Percentiles rank a stretch among this genome's conserved stretches.
phyloP scores from a whole-genome alignment of 805 yeast species.

The Pichia phayaonensis region DNA sequence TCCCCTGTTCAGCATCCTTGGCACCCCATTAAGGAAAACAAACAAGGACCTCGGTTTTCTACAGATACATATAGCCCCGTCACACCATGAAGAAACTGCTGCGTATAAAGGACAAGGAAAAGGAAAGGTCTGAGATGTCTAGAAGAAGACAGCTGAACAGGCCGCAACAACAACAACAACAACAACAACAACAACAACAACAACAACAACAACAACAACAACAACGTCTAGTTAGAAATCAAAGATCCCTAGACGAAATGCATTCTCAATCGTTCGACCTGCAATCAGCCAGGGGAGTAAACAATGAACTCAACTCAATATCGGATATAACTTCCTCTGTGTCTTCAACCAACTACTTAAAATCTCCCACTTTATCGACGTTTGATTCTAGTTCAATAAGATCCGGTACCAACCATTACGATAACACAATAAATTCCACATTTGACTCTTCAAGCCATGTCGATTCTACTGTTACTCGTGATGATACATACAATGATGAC shows the following conservation, averaged over 20 bases:
- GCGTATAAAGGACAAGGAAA: slow-evolving; percentile 2
- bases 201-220: background rate
- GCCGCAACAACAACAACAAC: background rate
- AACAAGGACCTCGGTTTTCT: too few relatives aligned
- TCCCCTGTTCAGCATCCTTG: background rate
- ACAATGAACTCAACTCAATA: background rate
- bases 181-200: too few relatives aligned
- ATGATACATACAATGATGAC: background rate
- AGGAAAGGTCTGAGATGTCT: background rate
- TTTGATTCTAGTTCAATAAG: background rate
- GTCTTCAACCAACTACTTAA: background rate
- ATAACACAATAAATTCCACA: background rate
- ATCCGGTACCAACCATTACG: background rate
- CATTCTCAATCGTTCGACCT: background rate
- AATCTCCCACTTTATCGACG: background rate
- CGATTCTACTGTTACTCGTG: background rate
- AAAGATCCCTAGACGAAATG: background rate
- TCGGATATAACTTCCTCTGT: background rate
- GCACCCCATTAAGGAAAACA: background rate
- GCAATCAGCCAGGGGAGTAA: background rate
- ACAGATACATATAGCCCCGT: background rate
- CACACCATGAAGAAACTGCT: slow-evolving; percentile 5
- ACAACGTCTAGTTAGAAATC: background rate
- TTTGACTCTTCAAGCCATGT: background rate
- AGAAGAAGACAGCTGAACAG: background rate